Evolutionary conservation across 179 eudicot genomes (phyloP).

Genomic region (Nepenthes alata): DNA sequence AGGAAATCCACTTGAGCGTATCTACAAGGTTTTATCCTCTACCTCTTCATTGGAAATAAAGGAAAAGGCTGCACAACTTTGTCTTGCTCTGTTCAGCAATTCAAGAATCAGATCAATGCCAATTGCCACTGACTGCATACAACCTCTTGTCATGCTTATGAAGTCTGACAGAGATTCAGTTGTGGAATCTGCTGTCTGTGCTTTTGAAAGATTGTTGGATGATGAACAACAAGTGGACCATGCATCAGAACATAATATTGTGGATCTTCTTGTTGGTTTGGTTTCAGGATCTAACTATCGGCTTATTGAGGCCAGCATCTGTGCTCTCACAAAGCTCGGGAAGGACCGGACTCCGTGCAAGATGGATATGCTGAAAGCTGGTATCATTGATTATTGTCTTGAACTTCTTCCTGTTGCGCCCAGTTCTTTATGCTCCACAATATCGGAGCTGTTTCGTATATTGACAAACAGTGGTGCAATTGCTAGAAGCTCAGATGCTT

Average conservation of each 20-base stretch:
- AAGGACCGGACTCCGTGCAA: conserved; percentile 57
- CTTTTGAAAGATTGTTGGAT: conserved; percentile 51
- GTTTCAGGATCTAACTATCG: conserved; percentile 55
- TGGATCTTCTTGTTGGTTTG: conserved; percentile 44
- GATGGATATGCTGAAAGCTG: conserved; percentile 58
- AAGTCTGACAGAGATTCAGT: conserved; percentile 31
- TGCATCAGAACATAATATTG: conserved; percentile 31
- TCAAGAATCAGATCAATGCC: conserved; percentile 36
- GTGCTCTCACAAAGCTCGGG: conserved; percentile 53
- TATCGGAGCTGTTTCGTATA: conserved; percentile 56
- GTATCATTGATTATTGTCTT: conserved; percentile 45
- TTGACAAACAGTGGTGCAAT: conserved; percentile 58
- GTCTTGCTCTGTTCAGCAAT: conserved; percentile 42
- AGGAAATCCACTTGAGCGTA: conserved; percentile 36
- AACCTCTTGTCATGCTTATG: conserved; percentile 46
- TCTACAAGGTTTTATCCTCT: conserved; percentile 36
- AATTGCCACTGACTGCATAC: conserved; percentile 36
- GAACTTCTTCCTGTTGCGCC: conserved; percentile 45
- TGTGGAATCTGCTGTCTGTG: conserved; percentile 50
- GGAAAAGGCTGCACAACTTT: conserved; percentile 43
- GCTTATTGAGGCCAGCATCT: conserved; percentile 47
- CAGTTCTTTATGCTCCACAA: conserved; percentile 38
- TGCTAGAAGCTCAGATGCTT: conserved; percentile 43
- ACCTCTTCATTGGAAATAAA: conserved; percentile 35
- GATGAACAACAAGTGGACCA: conserved; percentile 37